A percentile compares a stretch with the other conserved stretches of the same genome.
Conservation (phyloP, 225 moss, liverwort and hornwort species). For the Sphagnum tenellum region DNA sequence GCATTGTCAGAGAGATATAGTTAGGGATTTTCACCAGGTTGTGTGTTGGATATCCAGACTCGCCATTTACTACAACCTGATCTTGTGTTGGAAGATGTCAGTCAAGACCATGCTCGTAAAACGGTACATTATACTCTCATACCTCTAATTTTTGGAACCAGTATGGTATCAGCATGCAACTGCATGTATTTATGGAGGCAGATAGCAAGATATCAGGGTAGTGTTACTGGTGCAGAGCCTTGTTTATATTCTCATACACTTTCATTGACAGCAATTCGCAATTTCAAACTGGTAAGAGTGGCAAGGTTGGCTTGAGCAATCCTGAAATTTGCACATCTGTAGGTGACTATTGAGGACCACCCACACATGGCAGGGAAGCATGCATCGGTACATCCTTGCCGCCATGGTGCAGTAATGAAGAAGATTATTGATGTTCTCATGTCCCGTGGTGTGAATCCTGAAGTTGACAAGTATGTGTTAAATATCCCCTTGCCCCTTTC, state of each 20-base stretch:
- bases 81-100: conserved; percentile 91
- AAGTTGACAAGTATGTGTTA: conserved; percentile 81
- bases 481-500: too few relatives aligned
- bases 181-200: too few relatives aligned
- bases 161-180: too few relatives aligned
- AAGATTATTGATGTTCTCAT: conserved; percentile 94
- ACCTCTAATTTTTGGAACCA: too few relatives aligned
- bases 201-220: too few relatives aligned
- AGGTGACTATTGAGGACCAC: conserved; percentile 99
- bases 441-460: conserved; percentile 84
- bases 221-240: too few relatives aligned
- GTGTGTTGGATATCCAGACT: conserved; percentile 32
- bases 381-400: conserved; percentile 96
- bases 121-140: conserved; percentile 31
- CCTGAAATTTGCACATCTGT: conserved; percentile 1
- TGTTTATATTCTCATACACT: too few relatives aligned
- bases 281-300: too few relatives aligned
- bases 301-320: too few relatives aligned
- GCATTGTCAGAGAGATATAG: too few relatives aligned
- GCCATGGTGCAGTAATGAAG: conserved; percentile 98
- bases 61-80: conserved; percentile 84
- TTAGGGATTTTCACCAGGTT: neutral
- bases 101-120: conserved; percentile 98
- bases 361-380: conserved; percentile 98
- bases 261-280: too few relatives aligned